Percentiles rank a stretch among this genome's conserved stretches.
phyloP scores from a whole-genome alignment of 495 filamentous ascomycete genomes.

The Hyaloscypha finlandica region DNA sequence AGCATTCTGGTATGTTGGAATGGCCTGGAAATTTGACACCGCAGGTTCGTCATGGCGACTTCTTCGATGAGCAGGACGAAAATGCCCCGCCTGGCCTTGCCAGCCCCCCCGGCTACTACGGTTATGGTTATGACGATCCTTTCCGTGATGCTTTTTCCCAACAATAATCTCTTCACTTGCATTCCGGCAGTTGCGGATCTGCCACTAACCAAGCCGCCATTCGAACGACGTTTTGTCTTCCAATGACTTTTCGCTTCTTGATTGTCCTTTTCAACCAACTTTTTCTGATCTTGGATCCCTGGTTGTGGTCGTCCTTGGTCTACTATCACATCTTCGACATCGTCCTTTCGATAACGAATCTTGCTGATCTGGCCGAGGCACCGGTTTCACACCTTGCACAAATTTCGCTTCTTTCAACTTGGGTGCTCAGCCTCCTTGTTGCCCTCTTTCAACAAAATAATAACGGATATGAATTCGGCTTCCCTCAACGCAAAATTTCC shows the following conservation, averaged over 20 bases:
- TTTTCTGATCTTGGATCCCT: slow-evolving; percentile 19
- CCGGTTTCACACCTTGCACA: slow-evolving; percentile 4
- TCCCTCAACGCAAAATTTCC: not conserved
- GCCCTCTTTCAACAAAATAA: slow-evolving; percentile 3
- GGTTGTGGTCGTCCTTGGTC: slow-evolving; percentile 6
- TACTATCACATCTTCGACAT: not conserved
- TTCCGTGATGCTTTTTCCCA: not conserved
- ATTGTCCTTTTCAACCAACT: slow-evolving; percentile 3
- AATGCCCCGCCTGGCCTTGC: not conserved
- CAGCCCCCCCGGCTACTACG: not conserved
- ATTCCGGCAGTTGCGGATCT: slow-evolving; percentile 16
- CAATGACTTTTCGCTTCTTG: slow-evolving; percentile 17
- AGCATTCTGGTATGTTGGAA: too few species aligned
- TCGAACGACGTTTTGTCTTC: slow-evolving; percentile 4
- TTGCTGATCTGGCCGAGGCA: not conserved
- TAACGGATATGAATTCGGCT: not conserved
- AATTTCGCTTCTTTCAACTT: slow-evolving; percentile 15
- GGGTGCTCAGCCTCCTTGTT: not conserved
- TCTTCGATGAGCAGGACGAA: too few species aligned
- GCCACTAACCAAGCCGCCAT: slow-evolving; percentile 12
- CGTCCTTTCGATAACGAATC: slow-evolving; percentile 13
- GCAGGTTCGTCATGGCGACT: too few species aligned
- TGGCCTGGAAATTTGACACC: too few species aligned
- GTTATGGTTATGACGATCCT: not conserved
- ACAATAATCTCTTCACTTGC: not conserved